Percentiles rank a stretch among this genome's conserved stretches.
Evolutionary conservation across 805 yeast genomes (phyloP).

Genomic region (Saturnispora kantuleensis): DNA sequence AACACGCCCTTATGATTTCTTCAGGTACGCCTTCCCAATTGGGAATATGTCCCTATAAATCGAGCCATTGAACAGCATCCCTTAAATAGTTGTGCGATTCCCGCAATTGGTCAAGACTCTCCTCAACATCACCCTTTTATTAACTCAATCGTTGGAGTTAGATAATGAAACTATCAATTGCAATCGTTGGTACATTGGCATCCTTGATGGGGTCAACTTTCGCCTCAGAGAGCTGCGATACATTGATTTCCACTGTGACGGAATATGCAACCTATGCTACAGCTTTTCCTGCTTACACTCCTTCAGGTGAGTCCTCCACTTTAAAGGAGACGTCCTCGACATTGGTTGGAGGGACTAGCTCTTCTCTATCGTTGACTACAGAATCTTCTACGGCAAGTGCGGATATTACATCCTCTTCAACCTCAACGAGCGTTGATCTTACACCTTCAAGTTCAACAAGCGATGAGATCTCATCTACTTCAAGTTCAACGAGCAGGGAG

Average conservation of each 20-base stretch:
- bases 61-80: no score
- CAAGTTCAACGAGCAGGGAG: constrained; percentile 7
- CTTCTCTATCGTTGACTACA: no score
- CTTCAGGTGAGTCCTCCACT: no score
- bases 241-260: constrained; percentile 4
- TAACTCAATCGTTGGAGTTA: background rate
- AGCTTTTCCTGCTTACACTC: no score
- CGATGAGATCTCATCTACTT: constrained; percentile 4
- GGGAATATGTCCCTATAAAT: background rate
- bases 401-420: background rate
- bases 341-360: no score
- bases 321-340: no score
- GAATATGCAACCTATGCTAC: constrained; percentile 7
- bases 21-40: background rate
- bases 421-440: constrained; percentile 6
- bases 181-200: constrained; percentile 1
- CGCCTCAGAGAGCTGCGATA: constrained; percentile 14
- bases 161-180: constrained; percentile 7
- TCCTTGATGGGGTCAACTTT: background rate
- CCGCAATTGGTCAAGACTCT: background rate
- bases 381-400: background rate
- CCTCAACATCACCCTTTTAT: background rate
- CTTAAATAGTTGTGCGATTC: no score
- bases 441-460: background rate
- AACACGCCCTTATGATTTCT: no score